Conservation (phyloP, 2,329 filamentous ascomycete species). For the Colletotrichum noveboracense region DNA sequence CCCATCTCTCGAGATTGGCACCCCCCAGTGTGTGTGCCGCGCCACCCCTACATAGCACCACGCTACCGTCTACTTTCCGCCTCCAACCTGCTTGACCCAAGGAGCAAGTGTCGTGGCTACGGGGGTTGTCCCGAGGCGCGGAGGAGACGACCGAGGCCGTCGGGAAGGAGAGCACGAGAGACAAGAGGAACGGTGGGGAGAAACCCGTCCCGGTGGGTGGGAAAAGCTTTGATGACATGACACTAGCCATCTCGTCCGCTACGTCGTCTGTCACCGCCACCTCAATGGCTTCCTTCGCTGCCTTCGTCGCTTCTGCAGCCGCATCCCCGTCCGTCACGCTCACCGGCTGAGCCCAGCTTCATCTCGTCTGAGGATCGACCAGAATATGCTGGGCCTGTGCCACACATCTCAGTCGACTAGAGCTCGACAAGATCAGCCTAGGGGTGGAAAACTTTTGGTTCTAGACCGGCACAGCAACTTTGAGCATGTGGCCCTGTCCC, state of each 20-base stretch:
- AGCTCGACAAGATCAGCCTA: constrained; percentile 8
- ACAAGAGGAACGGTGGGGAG: background rate
- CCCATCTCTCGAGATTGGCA: background rate
- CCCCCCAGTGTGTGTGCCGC: background rate
- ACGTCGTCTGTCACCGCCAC: constrained; percentile 13
- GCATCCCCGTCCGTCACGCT: background rate
- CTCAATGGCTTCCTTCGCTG: background rate
- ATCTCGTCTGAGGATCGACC: background rate
- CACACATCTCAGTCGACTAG: background rate
- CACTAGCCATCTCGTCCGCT: background rate
- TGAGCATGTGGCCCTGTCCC: constrained; percentile 13
- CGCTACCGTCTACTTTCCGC: background rate
- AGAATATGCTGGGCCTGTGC: background rate
- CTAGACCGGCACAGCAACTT: constrained; percentile 7
- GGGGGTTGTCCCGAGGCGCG: constrained; percentile 3
- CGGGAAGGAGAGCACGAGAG: constrained; percentile 1
- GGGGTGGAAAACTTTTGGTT: background rate
- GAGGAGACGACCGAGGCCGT: background rate
- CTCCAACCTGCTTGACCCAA: background rate
- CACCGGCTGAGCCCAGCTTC: background rate
- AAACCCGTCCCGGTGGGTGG: background rate
- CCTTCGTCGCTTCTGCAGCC: background rate
- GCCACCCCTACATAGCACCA: background rate
- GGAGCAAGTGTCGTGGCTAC: background rate
- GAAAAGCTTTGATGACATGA: constrained; percentile 13